Conservation (phyloP, 148 eudicot species). For the Spergularia marina region DNA sequence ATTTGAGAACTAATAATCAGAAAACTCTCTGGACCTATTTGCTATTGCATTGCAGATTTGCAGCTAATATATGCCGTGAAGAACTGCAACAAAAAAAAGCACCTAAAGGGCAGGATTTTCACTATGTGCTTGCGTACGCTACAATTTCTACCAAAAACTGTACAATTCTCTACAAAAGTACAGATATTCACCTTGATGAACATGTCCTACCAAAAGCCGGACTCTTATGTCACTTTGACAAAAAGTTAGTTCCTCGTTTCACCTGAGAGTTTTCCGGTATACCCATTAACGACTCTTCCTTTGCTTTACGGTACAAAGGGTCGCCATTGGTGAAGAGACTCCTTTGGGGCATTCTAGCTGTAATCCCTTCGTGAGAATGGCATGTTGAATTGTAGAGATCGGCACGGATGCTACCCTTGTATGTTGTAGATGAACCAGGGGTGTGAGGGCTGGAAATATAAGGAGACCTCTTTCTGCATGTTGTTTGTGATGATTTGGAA, state of each 20-base stretch:
- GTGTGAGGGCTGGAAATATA: constrained; percentile 38
- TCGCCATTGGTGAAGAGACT: not conserved
- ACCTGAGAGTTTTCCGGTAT: constrained; percentile 33
- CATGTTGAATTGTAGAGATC: constrained; percentile 18
- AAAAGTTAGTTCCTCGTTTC: constrained; percentile 23
- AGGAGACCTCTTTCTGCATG: constrained; percentile 35
- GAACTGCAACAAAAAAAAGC: too few species aligned
- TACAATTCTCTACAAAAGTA: not conserved
- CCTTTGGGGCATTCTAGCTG: constrained; percentile 17
- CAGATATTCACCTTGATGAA: not conserved
- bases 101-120: too few species aligned
- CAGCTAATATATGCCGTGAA: not conserved
- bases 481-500: constrained; percentile 40
- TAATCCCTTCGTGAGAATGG: constrained; percentile 26
- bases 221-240: constrained; percentile 24
- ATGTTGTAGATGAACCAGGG: constrained; percentile 52
- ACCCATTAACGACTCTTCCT: constrained; percentile 35
- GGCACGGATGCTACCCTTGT: constrained; percentile 31
- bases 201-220: too few species aligned
- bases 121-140: too few species aligned
- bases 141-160: not conserved
- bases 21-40: not conserved
- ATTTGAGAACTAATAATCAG: not conserved
- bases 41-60: not conserved
- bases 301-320: constrained; percentile 29